Percentiles rank a stretch among this genome's conserved stretches.
Evolutionary conservation across 2,329 filamentous ascomycete species (phyloP).

Genomic region (Pseudofabraea citricarpa): DNA sequence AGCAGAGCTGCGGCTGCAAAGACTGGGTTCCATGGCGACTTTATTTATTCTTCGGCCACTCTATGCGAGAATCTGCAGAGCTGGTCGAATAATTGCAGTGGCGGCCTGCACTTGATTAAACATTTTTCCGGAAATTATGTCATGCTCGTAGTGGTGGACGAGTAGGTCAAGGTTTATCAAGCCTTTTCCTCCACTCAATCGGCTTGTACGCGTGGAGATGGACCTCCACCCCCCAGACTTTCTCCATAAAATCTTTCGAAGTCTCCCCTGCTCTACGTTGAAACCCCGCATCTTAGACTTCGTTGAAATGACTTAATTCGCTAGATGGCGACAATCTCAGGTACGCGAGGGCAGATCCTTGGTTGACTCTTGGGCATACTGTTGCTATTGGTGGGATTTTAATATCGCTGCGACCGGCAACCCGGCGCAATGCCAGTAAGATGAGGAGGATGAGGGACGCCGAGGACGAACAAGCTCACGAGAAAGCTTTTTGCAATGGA

Average conservation of each 20-base stretch:
- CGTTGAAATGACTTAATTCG: constrained; percentile 11
- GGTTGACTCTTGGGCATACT: constrained; percentile 7
- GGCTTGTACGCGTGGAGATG: neutral
- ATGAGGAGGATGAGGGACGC: no score
- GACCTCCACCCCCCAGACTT: constrained; percentile 6
- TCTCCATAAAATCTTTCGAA: constrained; percentile 4
- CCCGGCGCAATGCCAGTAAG: no score
- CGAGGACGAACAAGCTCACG: no score
- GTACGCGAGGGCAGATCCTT: constrained; percentile 8
- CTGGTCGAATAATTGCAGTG: neutral
- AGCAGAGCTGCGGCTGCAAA: neutral
- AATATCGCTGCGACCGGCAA: constrained; percentile 6
- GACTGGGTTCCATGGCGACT: constrained; percentile 9
- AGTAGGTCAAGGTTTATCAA: no score
- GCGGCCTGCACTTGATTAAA: no score
- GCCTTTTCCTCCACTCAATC: no score
- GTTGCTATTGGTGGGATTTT: constrained; percentile 15
- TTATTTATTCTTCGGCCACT: constrained; percentile 11
- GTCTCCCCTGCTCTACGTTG: constrained; percentile 9
- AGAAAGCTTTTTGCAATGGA: no score
- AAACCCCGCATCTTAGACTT: constrained; percentile 6
- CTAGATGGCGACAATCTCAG: constrained; percentile 6
- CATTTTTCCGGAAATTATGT: constrained; percentile 18
- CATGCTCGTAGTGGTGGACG: no score
- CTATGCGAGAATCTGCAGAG: constrained; percentile 1